Evolutionary conservation across 1,284 basidiomycete species (phyloP), one percentile per base, ranked within the genome.

Genomic region (Ustilago crameri): DNA sequence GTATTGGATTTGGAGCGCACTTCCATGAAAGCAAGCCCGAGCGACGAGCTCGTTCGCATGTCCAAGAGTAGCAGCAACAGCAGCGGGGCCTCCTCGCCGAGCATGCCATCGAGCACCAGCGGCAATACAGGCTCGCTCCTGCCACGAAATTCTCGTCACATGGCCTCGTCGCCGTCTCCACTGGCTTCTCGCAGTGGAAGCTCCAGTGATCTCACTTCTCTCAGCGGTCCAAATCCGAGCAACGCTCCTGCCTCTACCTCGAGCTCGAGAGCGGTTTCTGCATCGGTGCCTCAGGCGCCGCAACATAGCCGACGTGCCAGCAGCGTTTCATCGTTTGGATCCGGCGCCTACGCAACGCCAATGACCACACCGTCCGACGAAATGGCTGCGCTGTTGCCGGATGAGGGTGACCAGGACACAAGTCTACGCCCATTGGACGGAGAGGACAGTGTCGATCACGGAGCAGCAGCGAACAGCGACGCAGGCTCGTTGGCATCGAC

Each of bases 361-460:
- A 62, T 75, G 58, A 61, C 62, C 20, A 73, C 74, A 20, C 74
- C 74, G 9, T 62, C 69, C 9, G 69, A 72, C 43, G 69, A 72
- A 35, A 72, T 72, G 63, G 69, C 69, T 9, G 63, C 63, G 10
- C 50, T 72, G 24, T 42, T 72, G 23, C 69, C 69, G 9, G 49
- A 57, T n/a, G 69, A 67, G n/a, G 61, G 41, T 43, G 53, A 57
- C 34, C 44, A 56, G 23, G 61, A 70, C 12, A 49, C 43, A 26
- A 66, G 54, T 22, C 42, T 66, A n/a, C 35, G 54, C 18, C 54
- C 63, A 24, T 46, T 71, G 26, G 68, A 66, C 20, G 53, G 41
- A 44, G 41, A 48, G 14, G 53, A 62, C 15, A 37, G 7, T n/a
- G 51, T 18, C 44, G 34, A 45, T 30, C 43, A 45, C 8, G 41